phyloP scores from a whole-genome alignment of 192 early-diverging fungal genomes.

The Umbelopsis sp. region DNA sequence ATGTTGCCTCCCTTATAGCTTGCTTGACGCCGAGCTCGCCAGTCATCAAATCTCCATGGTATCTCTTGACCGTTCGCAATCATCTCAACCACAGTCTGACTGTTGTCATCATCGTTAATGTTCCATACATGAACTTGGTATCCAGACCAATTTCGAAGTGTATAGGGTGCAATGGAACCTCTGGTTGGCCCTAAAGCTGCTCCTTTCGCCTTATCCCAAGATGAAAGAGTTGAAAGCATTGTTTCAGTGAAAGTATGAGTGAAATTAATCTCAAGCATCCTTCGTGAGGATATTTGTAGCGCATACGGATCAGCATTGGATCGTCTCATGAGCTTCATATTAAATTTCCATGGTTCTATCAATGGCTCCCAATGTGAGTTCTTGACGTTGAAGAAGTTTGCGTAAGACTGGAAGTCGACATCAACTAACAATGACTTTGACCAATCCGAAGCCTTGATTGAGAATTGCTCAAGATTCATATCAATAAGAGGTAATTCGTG shows the following conservation, averaged over 20 bases:
- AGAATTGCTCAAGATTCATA: slow-evolving; percentile 76
- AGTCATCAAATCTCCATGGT: slow-evolving; percentile 97
- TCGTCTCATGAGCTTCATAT: slow-evolving; percentile 39
- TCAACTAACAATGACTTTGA: slow-evolving; percentile 55
- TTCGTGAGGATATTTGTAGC: slow-evolving; percentile 69
- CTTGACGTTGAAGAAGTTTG: slow-evolving; percentile 95
- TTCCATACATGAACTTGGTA: slow-evolving; percentile 90
- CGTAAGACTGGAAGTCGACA: slow-evolving; percentile 67
- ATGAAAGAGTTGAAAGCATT: slow-evolving; percentile 57
- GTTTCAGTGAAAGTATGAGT: slow-evolving; percentile 82
- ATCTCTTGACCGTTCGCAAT: slow-evolving; percentile 74
- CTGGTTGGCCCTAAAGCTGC: slow-evolving; percentile 26
- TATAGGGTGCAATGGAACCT: slow-evolving; percentile 67
- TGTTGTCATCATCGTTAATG: slow-evolving; percentile 56
- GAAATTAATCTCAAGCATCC: slow-evolving; percentile 79
- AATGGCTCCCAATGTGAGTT: slow-evolving; percentile 99
- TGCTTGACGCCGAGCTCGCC: slow-evolving; percentile 89
- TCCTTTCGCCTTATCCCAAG: slow-evolving; percentile 46
- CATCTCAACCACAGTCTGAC: slow-evolving; percentile 68
- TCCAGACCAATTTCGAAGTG: slow-evolving; percentile 89
- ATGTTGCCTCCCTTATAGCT: slow-evolving; percentile 61
- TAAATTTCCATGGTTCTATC: slow-evolving; percentile 87
- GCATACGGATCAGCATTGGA: slow-evolving; percentile 27
- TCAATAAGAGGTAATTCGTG: slow-evolving; percentile 93
- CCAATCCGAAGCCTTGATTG: slow-evolving; percentile 86